Percentiles rank a stretch among this genome's conserved stretches.
phyloP scores from a whole-genome alignment of 139 green algal genomes.

The Tetraselmis striata region DNA sequence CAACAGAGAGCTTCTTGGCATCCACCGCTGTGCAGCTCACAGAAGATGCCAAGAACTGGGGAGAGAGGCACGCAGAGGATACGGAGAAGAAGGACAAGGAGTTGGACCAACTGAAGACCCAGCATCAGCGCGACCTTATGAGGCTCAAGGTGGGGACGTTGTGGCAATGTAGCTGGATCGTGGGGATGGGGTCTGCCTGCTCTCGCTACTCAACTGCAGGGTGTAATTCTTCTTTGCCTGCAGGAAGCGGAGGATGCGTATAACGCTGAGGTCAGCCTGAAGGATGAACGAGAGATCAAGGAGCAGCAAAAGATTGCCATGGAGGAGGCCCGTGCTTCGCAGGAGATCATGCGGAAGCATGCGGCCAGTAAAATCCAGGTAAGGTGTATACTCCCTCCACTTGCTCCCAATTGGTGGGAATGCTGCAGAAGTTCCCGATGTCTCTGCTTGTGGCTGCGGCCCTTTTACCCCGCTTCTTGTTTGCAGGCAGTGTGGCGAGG shows the following conservation, averaged over 20 bases:
- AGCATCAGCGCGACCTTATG: conserved; percentile 19
- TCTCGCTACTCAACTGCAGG: too few species aligned
- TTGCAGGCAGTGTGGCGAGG: conserved; percentile 18
- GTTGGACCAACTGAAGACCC: conserved; percentile 6
- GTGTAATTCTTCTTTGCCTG: too few species aligned
- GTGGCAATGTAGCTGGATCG: too few species aligned
- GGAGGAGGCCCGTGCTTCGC: conserved; percentile 7
- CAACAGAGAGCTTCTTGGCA: neutral
- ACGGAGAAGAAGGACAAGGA: conserved; percentile 24
- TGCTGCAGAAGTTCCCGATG: neutral
- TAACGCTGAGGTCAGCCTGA: neutral
- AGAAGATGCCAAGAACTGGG: conserved; percentile 12
- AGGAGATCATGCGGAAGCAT: neutral
- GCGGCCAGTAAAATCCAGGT: conserved; percentile 23
- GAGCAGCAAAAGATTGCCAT: conserved; percentile 20
- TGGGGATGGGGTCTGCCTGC: too few species aligned
- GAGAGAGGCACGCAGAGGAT: conserved; percentile 22
- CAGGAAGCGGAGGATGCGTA: neutral
- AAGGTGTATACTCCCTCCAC: too few species aligned
- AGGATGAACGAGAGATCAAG: conserved; percentile 4
- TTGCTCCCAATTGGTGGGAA: too few species aligned
- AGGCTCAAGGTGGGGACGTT: too few species aligned
- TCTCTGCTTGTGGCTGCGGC: neutral
- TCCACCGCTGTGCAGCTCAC: neutral
- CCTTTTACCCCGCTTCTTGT: too few species aligned